Percentiles rank a stretch among this genome's conserved stretches.
These are phyloP conservation scores for Pythium pyrilobum DNA, from an alignment of 352 stramenopile species.

Conservation along the genomic window DNA sequence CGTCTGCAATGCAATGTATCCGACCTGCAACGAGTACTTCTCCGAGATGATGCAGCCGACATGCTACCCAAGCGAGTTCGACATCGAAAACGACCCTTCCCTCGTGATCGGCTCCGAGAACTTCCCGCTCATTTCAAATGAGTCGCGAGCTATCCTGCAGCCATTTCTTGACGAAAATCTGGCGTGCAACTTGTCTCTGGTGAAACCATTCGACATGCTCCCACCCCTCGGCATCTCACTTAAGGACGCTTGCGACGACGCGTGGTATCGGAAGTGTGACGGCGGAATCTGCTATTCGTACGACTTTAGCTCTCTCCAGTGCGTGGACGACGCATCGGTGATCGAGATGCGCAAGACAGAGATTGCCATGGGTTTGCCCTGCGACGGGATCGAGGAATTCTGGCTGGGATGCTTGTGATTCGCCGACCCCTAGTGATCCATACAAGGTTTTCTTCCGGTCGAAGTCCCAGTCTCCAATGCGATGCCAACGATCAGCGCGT, in stretches of 20 bases:
- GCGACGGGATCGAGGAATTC: conserved; percentile 11
- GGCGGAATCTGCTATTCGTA: conserved; percentile 17
- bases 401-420: conserved; percentile 27
- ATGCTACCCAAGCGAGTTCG: conserved; percentile 6
- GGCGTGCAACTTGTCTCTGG: neutral
- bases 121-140: conserved; percentile 6
- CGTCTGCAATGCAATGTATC: neutral
- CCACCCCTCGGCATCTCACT: too few relatives aligned
- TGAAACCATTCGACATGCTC: neutral
- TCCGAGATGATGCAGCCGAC: neutral
- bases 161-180: neutral
- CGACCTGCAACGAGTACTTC: neutral
- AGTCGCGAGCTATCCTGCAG: neutral
- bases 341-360: conserved; percentile 10
- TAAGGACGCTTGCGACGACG: conserved; percentile 14
- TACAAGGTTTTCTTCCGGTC: too few relatives aligned
- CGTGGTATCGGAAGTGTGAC: conserved; percentile 20
- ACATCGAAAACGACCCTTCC: neutral
- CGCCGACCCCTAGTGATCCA: too few relatives aligned
- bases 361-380: conserved; percentile 3
- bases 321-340: neutral
- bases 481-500: too few relatives aligned
- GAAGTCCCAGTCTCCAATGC: too few relatives aligned
- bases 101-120: neutral
- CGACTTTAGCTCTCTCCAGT: neutral